Evolutionary conservation across 148 eudicot genomes (phyloP).

Genomic region (Polygonum aviculare): DNA sequence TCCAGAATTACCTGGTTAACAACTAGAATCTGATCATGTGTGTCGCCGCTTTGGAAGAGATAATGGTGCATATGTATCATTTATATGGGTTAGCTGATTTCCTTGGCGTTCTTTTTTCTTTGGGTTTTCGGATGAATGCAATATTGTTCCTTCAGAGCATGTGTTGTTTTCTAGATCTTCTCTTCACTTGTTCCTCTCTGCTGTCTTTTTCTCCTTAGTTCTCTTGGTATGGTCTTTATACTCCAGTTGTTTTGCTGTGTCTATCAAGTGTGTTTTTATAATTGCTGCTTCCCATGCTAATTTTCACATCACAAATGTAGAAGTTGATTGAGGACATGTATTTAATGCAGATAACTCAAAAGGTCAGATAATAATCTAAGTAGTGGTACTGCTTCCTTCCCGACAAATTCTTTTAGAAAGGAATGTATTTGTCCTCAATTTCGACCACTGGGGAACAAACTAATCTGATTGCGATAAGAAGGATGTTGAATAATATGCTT

Average conservation of each 20-base stretch:
- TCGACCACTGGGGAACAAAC: too few relatives aligned
- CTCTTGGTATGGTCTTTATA: not conserved
- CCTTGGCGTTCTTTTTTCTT: not conserved
- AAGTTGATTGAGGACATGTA: too few relatives aligned
- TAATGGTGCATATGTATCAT: not conserved
- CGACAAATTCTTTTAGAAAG: too few relatives aligned
- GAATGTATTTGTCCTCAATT: too few relatives aligned
- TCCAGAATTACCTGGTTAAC: not conserved
- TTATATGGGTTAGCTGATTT: not conserved
- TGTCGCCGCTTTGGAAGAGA: not conserved
- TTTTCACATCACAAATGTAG: too few relatives aligned
- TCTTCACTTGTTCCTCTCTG: not conserved
- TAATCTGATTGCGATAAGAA: too few relatives aligned
- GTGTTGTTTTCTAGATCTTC: not conserved
- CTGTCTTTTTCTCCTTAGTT: not conserved
- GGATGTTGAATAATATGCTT: too few relatives aligned
- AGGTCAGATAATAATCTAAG: too few relatives aligned
- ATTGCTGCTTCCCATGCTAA: too few relatives aligned
- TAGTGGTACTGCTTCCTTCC: too few relatives aligned
- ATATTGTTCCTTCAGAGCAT: not conserved
- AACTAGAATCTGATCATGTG: not conserved
- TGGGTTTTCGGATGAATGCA: not conserved
- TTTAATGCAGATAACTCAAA: too few relatives aligned
- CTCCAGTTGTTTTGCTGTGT: too few relatives aligned
- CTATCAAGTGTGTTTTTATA: not conserved